Base-by-base conservation (phyloP, 345 rosid genomes). In the Brassica nigra region DNA sequence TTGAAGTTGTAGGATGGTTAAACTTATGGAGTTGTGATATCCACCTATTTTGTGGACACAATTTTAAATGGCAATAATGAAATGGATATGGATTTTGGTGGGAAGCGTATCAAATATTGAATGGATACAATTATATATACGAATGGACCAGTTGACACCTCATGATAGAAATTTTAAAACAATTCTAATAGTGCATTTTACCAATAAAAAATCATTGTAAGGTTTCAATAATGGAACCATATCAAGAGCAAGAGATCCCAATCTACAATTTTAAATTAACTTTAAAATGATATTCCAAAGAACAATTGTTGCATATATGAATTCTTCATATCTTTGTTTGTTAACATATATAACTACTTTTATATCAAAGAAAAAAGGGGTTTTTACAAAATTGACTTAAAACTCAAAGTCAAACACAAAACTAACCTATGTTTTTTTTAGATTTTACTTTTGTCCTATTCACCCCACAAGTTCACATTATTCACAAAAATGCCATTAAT, bases 131-230 rank as follows among this genome's bases (percentile, higher is more conserved):
- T 23, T 34, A n/a, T 62, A 59, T 27, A 34, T 14, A 49, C 18
- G 68, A 62, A 75, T 76, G 80, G 77, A 67, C 64, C 80, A 81
- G 4, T 6, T 66, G 73, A 58, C 76, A 71, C 76, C 80, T 71
- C 76, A 76, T 76, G 30, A 58, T 59, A 64, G 63, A 76, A 71
- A 67, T 58, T 33, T 44, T 0, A 33, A 59, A 49, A 63, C 20
- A 70, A 64, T 71, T 44, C 18, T 64, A 37, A 57, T 62, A 71
- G 44, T 39, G 44, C 44, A 8, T 39, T 39, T 39, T 39, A 8
- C 44, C 44, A 39, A 39, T 11, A 34, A 34, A 39, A 37, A 37
- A 37, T 7, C 11, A 34, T 34, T 34, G 2, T 37, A 37, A 37
- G 42, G 57, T 37, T 76, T 69, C 80, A 81, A 81, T 76, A 76